Conservation (phyloP, 306 rosid genomes). For the Sophora flavescens region DNA sequence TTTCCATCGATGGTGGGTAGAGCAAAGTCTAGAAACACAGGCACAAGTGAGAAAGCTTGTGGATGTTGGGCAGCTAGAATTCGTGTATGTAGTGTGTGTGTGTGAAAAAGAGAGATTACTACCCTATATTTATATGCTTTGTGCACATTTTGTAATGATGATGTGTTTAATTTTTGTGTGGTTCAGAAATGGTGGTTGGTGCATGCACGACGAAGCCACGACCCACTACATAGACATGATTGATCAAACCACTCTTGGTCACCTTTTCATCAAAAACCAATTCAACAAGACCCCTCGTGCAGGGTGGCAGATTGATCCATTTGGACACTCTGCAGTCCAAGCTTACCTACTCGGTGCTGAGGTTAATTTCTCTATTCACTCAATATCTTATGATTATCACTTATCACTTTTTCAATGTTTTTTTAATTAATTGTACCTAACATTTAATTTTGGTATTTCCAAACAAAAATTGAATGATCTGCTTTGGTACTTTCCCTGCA, state of each 20-base stretch:
- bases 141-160: background rate
- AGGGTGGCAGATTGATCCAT: slow-evolving; percentile 96
- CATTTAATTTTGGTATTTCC: background rate
- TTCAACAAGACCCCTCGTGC: slow-evolving; percentile 77
- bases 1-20: slow-evolving; percentile 86
- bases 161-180: background rate
- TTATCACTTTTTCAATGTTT: background rate
- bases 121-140: background rate
- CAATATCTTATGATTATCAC: background rate
- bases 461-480: background rate
- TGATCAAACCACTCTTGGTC: slow-evolving; percentile 91
- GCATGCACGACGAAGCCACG: slow-evolving; percentile 97
- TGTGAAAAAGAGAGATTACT: background rate
- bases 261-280: slow-evolving; percentile 63
- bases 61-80: slow-evolving; percentile 70
- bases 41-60: slow-evolving; percentile 72
- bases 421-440: background rate
- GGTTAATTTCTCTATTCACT: slow-evolving; percentile 49
- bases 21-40: slow-evolving; percentile 67
- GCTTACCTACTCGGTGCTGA: slow-evolving; percentile 84
- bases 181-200: slow-evolving; percentile 94
- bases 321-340: slow-evolving; percentile 93
- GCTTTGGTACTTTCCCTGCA: slow-evolving; percentile 46
- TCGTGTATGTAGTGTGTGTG: slow-evolving; percentile 59
- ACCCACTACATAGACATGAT: slow-evolving; percentile 90